Evolutionary conservation across 1,284 basidiomycete species (phyloP).

Genomic region (Sporisorium exsertum): DNA sequence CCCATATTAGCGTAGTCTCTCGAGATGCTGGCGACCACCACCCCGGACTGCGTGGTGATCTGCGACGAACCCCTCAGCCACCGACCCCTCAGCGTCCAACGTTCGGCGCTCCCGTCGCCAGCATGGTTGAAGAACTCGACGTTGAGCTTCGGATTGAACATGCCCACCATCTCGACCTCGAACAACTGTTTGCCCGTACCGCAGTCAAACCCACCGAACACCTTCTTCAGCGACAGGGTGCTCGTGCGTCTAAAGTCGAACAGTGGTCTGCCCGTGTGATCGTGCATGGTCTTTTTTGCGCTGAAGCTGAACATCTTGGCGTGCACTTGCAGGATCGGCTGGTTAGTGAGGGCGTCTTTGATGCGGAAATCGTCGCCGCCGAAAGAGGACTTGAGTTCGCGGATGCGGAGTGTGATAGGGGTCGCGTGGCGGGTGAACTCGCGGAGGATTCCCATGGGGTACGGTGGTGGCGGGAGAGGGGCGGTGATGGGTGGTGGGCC

Average conservation of each 20-base stretch:
- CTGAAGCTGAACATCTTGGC: conserved; percentile 38
- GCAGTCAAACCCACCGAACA: neutral
- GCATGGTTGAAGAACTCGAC: conserved; percentile 41
- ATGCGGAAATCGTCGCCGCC: conserved; percentile 46
- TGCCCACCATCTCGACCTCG: conserved; percentile 20
- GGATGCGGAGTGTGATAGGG: conserved; percentile 42
- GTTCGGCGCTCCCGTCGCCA: conserved; percentile 19
- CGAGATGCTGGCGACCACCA: conserved; percentile 39
- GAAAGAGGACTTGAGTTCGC: conserved; percentile 31
- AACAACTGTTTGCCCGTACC: conserved; percentile 12
- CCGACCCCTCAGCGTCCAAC: conserved; percentile 29
- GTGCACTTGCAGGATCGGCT: conserved; percentile 30
- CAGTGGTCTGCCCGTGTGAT: conserved; percentile 15
- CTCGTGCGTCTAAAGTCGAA: conserved; percentile 13
- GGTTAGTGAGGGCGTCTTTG: conserved; percentile 44
- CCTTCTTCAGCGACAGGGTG: neutral
- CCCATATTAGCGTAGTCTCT: conserved; percentile 37
- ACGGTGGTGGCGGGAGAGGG: conserved; percentile 25
- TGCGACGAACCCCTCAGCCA: conserved; percentile 28
- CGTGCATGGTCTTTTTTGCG: conserved; percentile 19
- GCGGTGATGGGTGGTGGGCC: conserved; percentile 1
- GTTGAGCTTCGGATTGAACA: conserved; percentile 37
- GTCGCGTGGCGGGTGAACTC: conserved; percentile 36
- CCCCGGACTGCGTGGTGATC: conserved; percentile 38
- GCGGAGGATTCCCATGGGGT: conserved; percentile 36